Base-by-base conservation (phyloP, 495 filamentous ascomycete species). In the Barbatosphaeria neglecta region DNA sequence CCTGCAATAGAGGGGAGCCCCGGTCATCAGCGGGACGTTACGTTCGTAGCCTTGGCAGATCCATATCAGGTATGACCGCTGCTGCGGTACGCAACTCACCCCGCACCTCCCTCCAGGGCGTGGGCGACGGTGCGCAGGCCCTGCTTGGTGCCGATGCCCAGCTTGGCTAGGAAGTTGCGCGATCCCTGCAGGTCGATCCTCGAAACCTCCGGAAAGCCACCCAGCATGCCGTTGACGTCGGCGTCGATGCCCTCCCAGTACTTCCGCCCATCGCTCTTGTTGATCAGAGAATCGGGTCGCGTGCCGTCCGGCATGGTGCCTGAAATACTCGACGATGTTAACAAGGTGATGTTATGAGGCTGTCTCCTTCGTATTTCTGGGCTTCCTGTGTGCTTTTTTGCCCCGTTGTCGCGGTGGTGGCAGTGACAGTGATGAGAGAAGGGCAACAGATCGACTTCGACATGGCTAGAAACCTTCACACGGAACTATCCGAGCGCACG, bases 231-330 rank as follows among this genome's bases (percentile, higher is more conserved):
- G 57, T 81, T 77, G 44, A 81, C 71, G 47, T 80, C 81, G 33
- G 85, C 73, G n/a, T 80, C 68, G 48, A 86, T 67, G 50, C 69
- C 64, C 54, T 78, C 74, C 89, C 87, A 95, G 74, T 95, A 95
- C n/a, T 58, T 55, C 9, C 78, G 61, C 24, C 76, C 63, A 45
- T 72, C 68, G 27, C 68, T 60, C 48, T 68, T 63, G 57, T 70
- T 65, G 56, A 82, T 80, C 6, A 55, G 48, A 9, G 74, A 59
- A 58, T 81, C 77, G 5, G 39, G 18, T 2, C 20, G 10, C 2
- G 10, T n/a, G 22, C 8, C n/a, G 39, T 11, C 9, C 22, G 39
- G 8, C 39, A 41, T 41, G 20, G 31, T 8, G 27, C 9, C 27
- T 31, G 27, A 31, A 8, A 10, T 31, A n/a, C n/a, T n/a, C n/a